Evolutionary conservation across 108 stramenopile genomes (phyloP), one percentile per base, ranked within the genome.

Genomic region (Parmales sp.): DNA sequence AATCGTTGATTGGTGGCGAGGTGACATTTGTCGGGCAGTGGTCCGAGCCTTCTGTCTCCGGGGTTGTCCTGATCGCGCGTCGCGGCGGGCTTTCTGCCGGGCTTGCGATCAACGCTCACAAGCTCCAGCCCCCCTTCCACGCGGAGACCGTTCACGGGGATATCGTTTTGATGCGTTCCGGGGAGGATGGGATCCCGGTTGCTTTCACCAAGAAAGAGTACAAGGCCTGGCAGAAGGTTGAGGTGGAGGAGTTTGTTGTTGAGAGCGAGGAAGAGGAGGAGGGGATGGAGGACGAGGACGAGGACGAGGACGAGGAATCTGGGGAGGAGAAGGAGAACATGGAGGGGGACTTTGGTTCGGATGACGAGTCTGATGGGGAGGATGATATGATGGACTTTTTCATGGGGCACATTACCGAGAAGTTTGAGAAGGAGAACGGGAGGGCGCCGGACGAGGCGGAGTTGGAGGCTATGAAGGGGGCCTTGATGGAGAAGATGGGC

Each of bases 11-110:
- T 11, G 69, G 69, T 25, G 69, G 69, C 39, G 51, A 28, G 2
- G 63, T 69, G 5, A 69, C 69, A 9, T 69, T 69, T 34, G 37
- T 69, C 0, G 69, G 69, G 28, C 69, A 69, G 36, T 69, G 51
- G 51, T 13, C 18, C 18, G n/a, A 60, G n/a, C 3, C 3, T 28
- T 1, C 18, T 4, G 45, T 41, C 18, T 26, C 36, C 16, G 63
- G 43, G 28, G 69, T 69, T 7, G 25, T 69, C 28, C 37, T 69
- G 11, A 3, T 69, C 26, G 22, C 36, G 23, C 19, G 22, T 1
- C 22, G 63, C 26, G 69, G 39, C 3, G n/a, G n/a, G n/a, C n/a
- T n/a, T n/a, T n/a, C n/a, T n/a, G 39, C 4, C 26, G 49, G 36
- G 18, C 43, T 46, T 7, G 2, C 51, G 29, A 16, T 6, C 9